phyloP scores from a whole-genome alignment of 2,329 filamentous ascomycete genomes.

The Colletotrichum filicis region DNA sequence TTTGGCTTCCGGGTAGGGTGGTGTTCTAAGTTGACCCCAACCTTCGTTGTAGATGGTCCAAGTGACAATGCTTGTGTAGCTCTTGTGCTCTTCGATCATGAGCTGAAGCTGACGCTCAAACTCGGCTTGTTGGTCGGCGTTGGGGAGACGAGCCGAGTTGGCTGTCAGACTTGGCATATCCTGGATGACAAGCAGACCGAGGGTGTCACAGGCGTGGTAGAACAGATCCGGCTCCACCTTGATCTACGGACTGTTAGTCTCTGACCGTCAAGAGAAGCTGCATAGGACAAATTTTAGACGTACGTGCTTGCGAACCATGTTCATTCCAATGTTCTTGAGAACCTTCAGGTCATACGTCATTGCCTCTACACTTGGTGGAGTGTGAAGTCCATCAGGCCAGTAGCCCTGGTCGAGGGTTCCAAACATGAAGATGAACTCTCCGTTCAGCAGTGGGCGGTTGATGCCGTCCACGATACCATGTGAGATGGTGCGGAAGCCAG shows the following conservation, averaged over 20 bases:
- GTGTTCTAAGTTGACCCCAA: conserved; percentile 69
- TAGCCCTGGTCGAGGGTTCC: conserved; percentile 77
- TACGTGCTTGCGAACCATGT: conserved; percentile 77
- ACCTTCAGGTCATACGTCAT: conserved; percentile 74
- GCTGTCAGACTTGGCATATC: conserved; percentile 74
- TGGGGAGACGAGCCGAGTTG: conserved; percentile 46
- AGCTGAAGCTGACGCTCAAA: conserved; percentile 72
- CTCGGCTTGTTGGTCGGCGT: conserved; percentile 66
- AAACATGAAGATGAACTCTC: conserved; percentile 75
- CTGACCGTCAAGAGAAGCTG: neutral
- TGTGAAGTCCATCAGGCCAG: conserved; percentile 77
- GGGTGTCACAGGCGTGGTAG: conserved; percentile 73
- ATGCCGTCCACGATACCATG: conserved; percentile 66
- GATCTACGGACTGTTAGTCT: conserved; percentile 55
- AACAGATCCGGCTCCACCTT: conserved; percentile 76
- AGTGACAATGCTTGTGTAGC: conserved; percentile 71
- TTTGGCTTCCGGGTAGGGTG: conserved; percentile 64
- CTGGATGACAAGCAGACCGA: conserved; percentile 75
- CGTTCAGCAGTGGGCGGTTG: conserved; percentile 72
- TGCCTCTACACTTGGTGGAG: conserved; percentile 72
- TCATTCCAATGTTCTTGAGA: conserved; percentile 74
- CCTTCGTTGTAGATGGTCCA: conserved; percentile 81
- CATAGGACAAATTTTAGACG: conserved; percentile 40
- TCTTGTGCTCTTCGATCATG: conserved; percentile 71
- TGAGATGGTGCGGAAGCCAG: conserved; percentile 74